Evolutionary conservation across 805 yeast genomes (phyloP).

Genomic region (Ogataea parapolymorpha): DNA sequence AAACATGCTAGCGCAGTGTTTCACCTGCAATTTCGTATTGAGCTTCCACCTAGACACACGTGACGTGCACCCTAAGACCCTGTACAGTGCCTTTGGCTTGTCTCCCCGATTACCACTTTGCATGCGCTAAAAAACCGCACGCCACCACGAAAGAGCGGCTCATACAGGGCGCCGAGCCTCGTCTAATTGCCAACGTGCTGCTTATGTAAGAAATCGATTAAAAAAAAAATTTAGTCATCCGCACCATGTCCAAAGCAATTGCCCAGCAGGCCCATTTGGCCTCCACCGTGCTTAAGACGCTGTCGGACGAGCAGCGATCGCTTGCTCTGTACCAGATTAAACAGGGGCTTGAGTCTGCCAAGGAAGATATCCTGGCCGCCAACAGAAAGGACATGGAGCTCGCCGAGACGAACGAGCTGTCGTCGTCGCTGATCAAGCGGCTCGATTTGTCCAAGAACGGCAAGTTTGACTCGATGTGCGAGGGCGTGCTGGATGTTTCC

Average conservation of each 20-base stretch:
- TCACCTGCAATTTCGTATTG: too few relatives aligned
- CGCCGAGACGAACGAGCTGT: conserved; percentile 59
- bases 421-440: conserved; percentile 75
- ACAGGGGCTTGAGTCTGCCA: conserved; percentile 58
- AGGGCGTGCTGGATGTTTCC: conserved; percentile 91
- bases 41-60: too few relatives aligned
- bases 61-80: too few relatives aligned
- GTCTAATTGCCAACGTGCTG: too few relatives aligned
- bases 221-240: not conserved
- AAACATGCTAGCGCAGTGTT: too few relatives aligned
- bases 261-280: conserved; percentile 83
- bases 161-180: too few relatives aligned
- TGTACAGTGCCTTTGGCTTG: too few relatives aligned
- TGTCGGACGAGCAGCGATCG: conserved; percentile 70
- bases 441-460: conserved; percentile 78
- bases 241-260: conserved; percentile 60
- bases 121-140: too few relatives aligned
- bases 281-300: conserved; percentile 76
- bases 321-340: conserved; percentile 69
- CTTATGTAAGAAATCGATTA: too few relatives aligned
- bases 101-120: too few relatives aligned
- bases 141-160: too few relatives aligned
- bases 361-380: conserved; percentile 63
- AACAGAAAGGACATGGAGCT: conserved; percentile 71
- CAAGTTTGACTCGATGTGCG: conserved; percentile 90